phyloP scores from a whole-genome alignment of 768 basidiomycete genomes.

The Russula sp. region DNA sequence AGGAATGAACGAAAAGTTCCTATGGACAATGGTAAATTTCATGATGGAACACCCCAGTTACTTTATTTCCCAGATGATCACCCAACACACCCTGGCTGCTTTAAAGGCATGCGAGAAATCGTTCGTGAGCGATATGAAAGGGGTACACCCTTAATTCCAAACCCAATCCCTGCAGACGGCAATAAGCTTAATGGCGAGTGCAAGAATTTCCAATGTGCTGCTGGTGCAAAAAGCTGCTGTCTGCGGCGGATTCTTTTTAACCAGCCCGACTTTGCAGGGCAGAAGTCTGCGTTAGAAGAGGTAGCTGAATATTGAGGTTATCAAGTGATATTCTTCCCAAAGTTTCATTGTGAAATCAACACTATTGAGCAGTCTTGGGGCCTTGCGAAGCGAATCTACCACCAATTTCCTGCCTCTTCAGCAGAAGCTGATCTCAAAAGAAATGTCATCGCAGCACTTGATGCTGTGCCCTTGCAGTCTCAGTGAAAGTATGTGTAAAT shows the following conservation, averaged over 20 bases:
- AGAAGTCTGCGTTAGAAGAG: neutral
- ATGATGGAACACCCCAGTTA: neutral
- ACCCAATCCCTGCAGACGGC: too few species aligned
- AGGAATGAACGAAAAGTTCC: too few species aligned
- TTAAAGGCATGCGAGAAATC: neutral
- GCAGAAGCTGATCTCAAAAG: neutral
- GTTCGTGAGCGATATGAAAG: neutral
- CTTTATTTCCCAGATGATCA: neutral
- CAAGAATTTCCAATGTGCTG: neutral
- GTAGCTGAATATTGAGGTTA: neutral
- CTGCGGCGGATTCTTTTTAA: neutral
- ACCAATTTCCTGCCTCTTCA: neutral
- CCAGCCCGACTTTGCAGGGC: neutral
- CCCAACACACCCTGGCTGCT: neutral
- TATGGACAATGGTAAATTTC: too few species aligned
- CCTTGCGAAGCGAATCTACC: neutral
- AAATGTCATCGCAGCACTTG: neutral
- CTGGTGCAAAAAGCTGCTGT: neutral
- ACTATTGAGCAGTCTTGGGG: neutral
- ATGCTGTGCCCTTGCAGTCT: neutral
- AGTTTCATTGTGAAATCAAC: neutral
- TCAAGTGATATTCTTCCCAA: neutral
- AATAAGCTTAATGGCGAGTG: neutral
- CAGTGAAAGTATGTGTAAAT: too few species aligned
- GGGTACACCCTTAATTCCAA: too few species aligned